Base-by-base conservation (phyloP, 176 grass and related monocot species). In the Lolium rigidum region DNA sequence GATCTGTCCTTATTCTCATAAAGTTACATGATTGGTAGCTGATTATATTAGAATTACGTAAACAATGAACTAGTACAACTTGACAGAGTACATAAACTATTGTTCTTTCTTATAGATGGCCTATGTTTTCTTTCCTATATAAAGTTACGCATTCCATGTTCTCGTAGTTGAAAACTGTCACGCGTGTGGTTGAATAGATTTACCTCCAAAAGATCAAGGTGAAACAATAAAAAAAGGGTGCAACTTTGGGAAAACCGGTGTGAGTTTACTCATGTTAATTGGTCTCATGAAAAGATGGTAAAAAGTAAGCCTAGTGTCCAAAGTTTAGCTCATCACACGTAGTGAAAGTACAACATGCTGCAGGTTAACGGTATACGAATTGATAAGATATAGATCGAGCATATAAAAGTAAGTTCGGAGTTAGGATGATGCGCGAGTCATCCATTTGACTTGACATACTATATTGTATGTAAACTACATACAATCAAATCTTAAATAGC, bases 361-460 rank as follows among this genome's bases (percentile, higher is more conserved):
- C 86, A 52, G 70, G 86, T 85, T 88, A 88, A 43, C 55, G 80
- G 74, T 83, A 67, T 50, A 86, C 5, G 58, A 50, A 62, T 51
- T 83, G 67, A 86, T 92, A 82, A 38, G 65, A 86, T 88, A 22
- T 17, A 50, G 80, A 77, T 69, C 25, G 73, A 31, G 4, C 60
- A 82, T 92, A 92, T 86, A 86, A 86, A 89, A 85, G 10, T 83
- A 65, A 80, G 79, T 52, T 66, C 68, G 70, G 64, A 61, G 64
- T 21, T 9, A 38, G 73, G 61, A 75, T 83, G 67, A 86, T 74
- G 74, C 74, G 68, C 74, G 68, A 80, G 83, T 75, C 76, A 83
- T 87, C 87, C 75, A 63, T 92, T 92, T 92, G 90, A 92, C 90
- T 78, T 79, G 50, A 61, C 51, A 86, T 89, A 88, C n/a, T 78